Conservation (phyloP, 2,329 filamentous ascomycete species). For the Dryadomyces quercus-mongolicae region DNA sequence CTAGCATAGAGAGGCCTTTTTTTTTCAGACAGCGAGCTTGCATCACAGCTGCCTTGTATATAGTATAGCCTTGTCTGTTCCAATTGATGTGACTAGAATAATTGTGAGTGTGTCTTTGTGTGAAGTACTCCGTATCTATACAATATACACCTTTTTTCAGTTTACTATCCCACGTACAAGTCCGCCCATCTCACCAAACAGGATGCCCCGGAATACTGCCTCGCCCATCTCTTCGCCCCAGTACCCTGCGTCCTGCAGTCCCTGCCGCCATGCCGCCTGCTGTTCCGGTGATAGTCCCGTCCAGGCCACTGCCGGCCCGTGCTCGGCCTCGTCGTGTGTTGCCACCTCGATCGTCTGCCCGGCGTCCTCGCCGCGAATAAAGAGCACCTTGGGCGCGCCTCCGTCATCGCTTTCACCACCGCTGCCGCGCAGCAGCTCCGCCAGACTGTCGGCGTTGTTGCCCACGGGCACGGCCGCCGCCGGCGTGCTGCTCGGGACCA, state of each 20-base stretch:
- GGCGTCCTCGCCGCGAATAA: constrained; percentile 11
- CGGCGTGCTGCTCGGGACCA: too few relatives aligned
- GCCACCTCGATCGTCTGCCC: constrained; percentile 23
- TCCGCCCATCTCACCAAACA: constrained; percentile 63
- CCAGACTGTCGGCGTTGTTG: constrained; percentile 10
- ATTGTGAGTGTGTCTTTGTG: too few relatives aligned
- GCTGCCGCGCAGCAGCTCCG: constrained; percentile 6
- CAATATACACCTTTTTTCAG: constrained; percentile 15
- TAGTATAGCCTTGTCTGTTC: background rate
- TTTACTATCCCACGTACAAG: constrained; percentile 41
- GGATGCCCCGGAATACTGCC: constrained; percentile 59
- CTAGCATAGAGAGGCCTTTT: background rate
- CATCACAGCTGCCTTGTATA: background rate
- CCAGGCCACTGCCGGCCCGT: constrained; percentile 47
- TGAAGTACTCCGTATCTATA: too few relatives aligned
- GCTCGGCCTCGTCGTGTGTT: constrained; percentile 32
- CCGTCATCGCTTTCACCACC: background rate
- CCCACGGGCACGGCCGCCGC: background rate
- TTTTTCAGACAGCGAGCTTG: background rate
- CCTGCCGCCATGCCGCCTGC: constrained; percentile 55
- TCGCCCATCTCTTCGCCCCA: constrained; percentile 75
- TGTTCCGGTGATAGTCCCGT: constrained; percentile 54
- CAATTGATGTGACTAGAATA: too few relatives aligned
- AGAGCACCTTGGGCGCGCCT: constrained; percentile 2
- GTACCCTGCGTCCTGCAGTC: constrained; percentile 56